phyloP scores from a whole-genome alignment of 2,329 filamentous ascomycete genomes.

The Drechslera avenae region DNA sequence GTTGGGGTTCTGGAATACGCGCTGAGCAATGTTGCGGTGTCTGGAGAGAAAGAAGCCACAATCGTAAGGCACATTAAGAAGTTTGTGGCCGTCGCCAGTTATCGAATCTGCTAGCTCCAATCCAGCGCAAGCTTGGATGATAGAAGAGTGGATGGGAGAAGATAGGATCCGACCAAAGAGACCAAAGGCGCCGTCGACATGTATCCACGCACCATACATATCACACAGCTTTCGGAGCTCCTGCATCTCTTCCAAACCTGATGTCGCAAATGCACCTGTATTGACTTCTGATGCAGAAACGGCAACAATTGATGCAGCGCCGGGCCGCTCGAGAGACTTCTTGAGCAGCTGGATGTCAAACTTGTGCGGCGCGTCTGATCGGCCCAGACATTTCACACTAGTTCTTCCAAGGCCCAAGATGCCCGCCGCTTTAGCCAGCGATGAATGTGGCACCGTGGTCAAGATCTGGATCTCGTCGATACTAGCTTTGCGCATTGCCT shows the following conservation, averaged over 20 bases:
- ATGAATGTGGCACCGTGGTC: slow-evolving; percentile 83
- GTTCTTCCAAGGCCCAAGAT: slow-evolving; percentile 77
- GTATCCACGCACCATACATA: slow-evolving; percentile 78
- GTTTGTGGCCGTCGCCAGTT: slow-evolving; percentile 83
- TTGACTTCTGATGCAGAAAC: slow-evolving; percentile 92
- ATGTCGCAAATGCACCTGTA: slow-evolving; percentile 77
- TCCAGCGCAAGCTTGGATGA: slow-evolving; percentile 61
- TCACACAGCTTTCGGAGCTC: slow-evolving; percentile 73
- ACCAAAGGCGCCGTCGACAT: slow-evolving; percentile 90
- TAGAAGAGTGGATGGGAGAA: slow-evolving; percentile 61
- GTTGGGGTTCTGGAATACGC: slow-evolving; percentile 67
- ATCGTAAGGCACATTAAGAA: slow-evolving; percentile 95
- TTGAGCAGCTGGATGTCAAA: slow-evolving; percentile 72
- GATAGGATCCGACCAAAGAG: slow-evolving; percentile 75
- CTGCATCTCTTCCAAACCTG: slow-evolving; percentile 61
- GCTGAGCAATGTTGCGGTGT: slow-evolving; percentile 30
- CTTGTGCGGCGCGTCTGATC: slow-evolving; percentile 65
- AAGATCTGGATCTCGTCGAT: slow-evolving; percentile 75
- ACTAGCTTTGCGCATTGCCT: slow-evolving; percentile 67
- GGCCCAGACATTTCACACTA: slow-evolving; percentile 66
- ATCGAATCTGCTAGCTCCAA: slow-evolving; percentile 87
- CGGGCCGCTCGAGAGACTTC: slow-evolving; percentile 58
- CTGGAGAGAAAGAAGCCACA: slow-evolving; percentile 86
- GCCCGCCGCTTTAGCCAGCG: slow-evolving; percentile 80
- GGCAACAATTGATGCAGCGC: slow-evolving; percentile 73